Conservation (phyloP, 768 basidiomycete species). For the Podaxis sp. region DNA sequence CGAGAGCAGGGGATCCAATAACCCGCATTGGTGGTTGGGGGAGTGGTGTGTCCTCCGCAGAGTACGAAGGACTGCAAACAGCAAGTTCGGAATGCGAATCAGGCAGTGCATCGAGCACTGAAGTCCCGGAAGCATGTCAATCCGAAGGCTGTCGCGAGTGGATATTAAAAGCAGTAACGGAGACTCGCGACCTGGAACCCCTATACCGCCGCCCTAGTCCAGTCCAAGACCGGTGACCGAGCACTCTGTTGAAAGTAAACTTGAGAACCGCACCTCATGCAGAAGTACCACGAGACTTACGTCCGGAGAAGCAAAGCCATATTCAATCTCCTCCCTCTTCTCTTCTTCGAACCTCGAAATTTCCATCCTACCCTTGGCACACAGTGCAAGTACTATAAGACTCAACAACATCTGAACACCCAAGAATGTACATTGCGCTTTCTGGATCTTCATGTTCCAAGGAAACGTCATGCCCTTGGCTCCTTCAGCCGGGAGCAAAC, state of each 20-base stretch:
- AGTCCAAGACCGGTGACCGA: background rate
- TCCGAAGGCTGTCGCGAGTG: background rate
- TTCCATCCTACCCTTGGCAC: slow-evolving; percentile 8
- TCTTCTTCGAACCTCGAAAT: slow-evolving; percentile 5
- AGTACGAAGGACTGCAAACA: background rate
- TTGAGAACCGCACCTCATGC: background rate
- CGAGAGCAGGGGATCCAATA: background rate
- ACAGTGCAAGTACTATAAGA: slow-evolving; percentile 13
- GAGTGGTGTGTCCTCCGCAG: background rate
- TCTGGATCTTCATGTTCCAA: slow-evolving; percentile 25
- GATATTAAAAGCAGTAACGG: background rate
- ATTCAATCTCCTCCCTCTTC: slow-evolving; percentile 9
- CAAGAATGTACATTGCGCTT: slow-evolving; percentile 20
- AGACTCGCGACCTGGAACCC: background rate
- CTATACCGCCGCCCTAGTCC: background rate
- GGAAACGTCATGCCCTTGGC: slow-evolving; percentile 18
- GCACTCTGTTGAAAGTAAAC: background rate
- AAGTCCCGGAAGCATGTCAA: background rate
- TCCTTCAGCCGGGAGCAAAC: slow-evolving; percentile 21
- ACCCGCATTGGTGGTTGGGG: background rate
- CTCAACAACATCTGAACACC: slow-evolving; percentile 18
- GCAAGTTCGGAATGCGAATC: slow-evolving; percentile 7
- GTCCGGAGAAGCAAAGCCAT: slow-evolving; percentile 9
- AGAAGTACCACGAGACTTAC: background rate
- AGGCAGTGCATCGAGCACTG: slow-evolving; percentile 7